Conservation (phyloP, 805 yeast genomes). For the Metschnikowia anglica region DNA sequence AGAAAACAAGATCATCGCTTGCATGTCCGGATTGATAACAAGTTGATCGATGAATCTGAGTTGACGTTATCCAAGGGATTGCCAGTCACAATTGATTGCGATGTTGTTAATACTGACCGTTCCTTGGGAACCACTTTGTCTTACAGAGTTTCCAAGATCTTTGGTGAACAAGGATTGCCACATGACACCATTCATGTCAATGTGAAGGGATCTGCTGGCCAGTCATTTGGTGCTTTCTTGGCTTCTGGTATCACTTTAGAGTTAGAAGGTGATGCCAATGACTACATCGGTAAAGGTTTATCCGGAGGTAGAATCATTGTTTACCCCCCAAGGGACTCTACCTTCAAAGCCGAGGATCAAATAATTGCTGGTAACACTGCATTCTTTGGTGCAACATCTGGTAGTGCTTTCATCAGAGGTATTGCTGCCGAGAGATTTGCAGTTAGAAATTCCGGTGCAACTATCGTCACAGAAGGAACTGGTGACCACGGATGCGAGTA, state of each 20-base stretch:
- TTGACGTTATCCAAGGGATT: conserved; percentile 93
- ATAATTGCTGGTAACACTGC: conserved; percentile 97
- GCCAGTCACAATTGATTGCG: conserved; percentile 91
- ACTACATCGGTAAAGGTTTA: conserved; percentile 95
- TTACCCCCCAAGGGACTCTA: conserved; percentile 83
- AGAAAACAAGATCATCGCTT: conserved; percentile 92
- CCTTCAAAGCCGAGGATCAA: conserved; percentile 92
- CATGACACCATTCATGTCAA: conserved; percentile 95
- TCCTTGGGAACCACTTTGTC: conserved; percentile 94
- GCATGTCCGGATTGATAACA: conserved; percentile 92
- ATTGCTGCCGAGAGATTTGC: conserved; percentile 98
- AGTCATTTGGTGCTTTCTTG: conserved; percentile 96
- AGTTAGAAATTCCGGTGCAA: conserved; percentile 98
- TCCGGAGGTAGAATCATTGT: conserved; percentile 93
- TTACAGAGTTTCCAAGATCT: conserved; percentile 87
- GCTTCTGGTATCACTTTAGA: conserved; percentile 95
- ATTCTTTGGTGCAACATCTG: conserved; percentile 96
- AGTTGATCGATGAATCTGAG: conserved; percentile 94
- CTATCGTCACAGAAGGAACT: conserved; percentile 92
- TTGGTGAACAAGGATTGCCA: conserved; percentile 92
- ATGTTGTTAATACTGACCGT: conserved; percentile 94
- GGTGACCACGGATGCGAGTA: conserved; percentile 99
- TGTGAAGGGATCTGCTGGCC: conserved; percentile 93
- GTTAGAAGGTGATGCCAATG: conserved; percentile 96
- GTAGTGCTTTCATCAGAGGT: conserved; percentile 92